phyloP scores from a whole-genome alignment of 2,329 filamentous ascomycete genomes.

The Penicillium sp. region DNA sequence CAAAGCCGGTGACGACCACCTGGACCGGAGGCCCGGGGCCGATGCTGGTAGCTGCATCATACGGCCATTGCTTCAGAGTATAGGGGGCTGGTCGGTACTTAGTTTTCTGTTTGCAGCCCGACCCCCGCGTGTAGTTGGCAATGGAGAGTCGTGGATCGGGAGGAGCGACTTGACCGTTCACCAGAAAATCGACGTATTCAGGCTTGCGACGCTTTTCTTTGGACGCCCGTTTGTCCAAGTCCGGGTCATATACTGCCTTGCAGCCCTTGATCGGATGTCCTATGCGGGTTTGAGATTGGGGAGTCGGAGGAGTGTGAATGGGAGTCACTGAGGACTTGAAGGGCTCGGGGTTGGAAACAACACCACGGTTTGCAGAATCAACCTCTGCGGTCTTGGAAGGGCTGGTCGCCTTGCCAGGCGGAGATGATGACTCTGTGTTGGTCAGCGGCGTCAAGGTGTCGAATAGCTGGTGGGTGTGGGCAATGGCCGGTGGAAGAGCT shows the following conservation, averaged over 20 bases:
- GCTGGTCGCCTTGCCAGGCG: constrained; percentile 53
- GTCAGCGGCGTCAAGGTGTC: constrained; percentile 61
- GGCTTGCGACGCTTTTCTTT: constrained; percentile 53
- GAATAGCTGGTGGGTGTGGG: constrained; percentile 51
- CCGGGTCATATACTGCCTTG: constrained; percentile 59
- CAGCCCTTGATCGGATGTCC: constrained; percentile 53
- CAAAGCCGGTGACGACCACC: constrained; percentile 92
- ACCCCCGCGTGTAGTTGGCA: constrained; percentile 56
- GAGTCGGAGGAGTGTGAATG: constrained; percentile 43
- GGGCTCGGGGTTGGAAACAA: constrained; percentile 26
- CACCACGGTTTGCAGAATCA: constrained; percentile 23
- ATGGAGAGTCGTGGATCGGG: constrained; percentile 75
- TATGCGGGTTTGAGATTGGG: constrained; percentile 48
- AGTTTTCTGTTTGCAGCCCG: constrained; percentile 61
- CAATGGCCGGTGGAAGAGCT: constrained; percentile 54
- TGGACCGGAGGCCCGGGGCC: constrained; percentile 85
- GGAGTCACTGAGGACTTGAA: constrained; percentile 36
- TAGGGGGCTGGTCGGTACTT: constrained; percentile 71
- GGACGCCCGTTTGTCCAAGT: constrained; percentile 54
- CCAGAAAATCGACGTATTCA: constrained; percentile 50
- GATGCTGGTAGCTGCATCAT: constrained; percentile 76
- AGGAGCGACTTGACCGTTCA: constrained; percentile 56
- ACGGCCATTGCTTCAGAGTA: constrained; percentile 72
- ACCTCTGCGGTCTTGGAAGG: constrained; percentile 45
- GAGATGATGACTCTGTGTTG: constrained; percentile 61